Base-by-base conservation (phyloP, 495 filamentous ascomycete genomes). In the Oleoguttula mirabilis region DNA sequence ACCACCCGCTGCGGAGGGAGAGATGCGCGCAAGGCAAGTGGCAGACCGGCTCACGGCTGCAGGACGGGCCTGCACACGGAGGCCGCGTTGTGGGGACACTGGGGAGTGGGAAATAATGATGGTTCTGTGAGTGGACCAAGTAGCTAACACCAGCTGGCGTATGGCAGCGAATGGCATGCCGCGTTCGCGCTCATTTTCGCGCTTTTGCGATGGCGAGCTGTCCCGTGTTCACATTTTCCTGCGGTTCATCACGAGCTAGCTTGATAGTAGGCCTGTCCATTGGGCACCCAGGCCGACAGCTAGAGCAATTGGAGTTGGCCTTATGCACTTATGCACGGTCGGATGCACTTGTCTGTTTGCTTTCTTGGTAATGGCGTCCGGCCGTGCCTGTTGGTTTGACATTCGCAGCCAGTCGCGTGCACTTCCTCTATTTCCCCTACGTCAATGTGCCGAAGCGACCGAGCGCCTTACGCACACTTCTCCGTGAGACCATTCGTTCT, bases 141-240 rank as follows among this genome's bases (percentile, higher is more conserved):
- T n/a, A 43, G 40, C 40, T 43, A 21, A 3, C 21, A 15, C 19
- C 4, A 43, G 40, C 31, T 43, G 28, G 12, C 21, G 21, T 19
- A n/a, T 25, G 30, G 40, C 40, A 43, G 21, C n/a, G 30, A 43
- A 43, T 43, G 31, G 25, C 15, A 21, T 12, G 28, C 12, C 3
- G 39, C 39, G n/a, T 31, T 31, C 39, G 24, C 10, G 39, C 39
- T 41, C 39, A 22, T 10, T 41, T 41, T 32, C 31, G n/a, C 39
- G 23, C 25, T 19, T 10, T 21, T 6, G 20, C n/a, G 27, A 30
- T 40, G 21, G 23, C 22, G 4, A 37, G n/a, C 32, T 41, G 11
- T 40, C 37, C 19, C 37, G 8, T 40, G 7, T 31, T 10, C 32
- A 40, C 37, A 14, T 39, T 19, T 6, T 12, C 21, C 11, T 32